Evolutionary conservation across 179 eudicot species (phyloP), one percentile per base, ranked within the genome.

Genomic region (Spinacia oleracea): DNA sequence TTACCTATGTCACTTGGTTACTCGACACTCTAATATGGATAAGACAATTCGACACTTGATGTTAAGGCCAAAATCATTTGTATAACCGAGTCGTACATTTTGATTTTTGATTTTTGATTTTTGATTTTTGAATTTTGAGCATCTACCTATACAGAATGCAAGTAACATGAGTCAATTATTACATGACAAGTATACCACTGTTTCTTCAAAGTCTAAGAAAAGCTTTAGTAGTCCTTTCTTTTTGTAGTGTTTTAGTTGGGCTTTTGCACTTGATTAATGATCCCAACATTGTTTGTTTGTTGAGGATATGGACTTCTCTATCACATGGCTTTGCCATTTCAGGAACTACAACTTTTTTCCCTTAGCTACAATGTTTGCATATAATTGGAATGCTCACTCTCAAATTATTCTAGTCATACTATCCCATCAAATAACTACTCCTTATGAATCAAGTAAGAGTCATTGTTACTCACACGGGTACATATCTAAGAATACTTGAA

Each of bases 371-470:
- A 48, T 48, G 20, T 48, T 48, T 48, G 18, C 46, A n/a, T n/a
- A 40, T 27, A 48, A 14, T 73, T 46, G 77, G 21, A 60, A 75
- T 78, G 82, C 70, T 78, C 77, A 76, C 34, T 76, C 55, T 48
- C 21, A 12, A 14, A 14, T 25, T 42, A 12, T 9, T 21, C 27
- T 27, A 20, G 20, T 69, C 34, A 42, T 69, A 25, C n/a, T n/a
- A n/a, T n/a, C n/a, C n/a, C n/a, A n/a, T n/a, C n/a, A n/a, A n/a
- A n/a, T n/a, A n/a, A n/a, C n/a, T n/a, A n/a, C n/a, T n/a, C n/a
- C n/a, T n/a, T n/a, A n/a, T n/a, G 53, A n/a, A 11, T 1, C 12
- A 8, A 11, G 23, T 69, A 2, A 38, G 14, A 69, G 16, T 18
- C n/a, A n/a, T n/a, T n/a, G n/a, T n/a, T n/a, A n/a, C n/a, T n/a